Conservation (phyloP, 495 filamentous ascomycete genomes). For the Jackrogersella minutella region DNA sequence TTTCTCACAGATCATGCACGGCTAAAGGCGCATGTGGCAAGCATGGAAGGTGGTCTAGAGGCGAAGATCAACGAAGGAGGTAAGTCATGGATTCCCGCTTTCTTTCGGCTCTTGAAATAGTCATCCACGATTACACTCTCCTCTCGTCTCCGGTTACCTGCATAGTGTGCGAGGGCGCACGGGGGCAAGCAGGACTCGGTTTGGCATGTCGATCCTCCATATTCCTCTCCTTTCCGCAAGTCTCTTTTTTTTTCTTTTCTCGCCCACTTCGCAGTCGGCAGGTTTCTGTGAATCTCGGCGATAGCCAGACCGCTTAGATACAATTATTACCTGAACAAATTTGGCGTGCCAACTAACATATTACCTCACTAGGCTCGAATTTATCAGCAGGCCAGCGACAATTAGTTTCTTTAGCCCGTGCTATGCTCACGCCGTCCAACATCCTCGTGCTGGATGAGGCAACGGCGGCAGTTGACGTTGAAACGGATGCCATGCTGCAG, state of each 20-base stretch:
- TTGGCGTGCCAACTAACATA: slow-evolving; percentile 46
- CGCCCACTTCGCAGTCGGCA: slow-evolving; percentile 18
- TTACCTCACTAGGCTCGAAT: slow-evolving; percentile 63
- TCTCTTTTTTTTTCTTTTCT: too few species aligned
- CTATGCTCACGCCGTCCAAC: slow-evolving; percentile 92
- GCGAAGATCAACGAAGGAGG: slow-evolving; percentile 93
- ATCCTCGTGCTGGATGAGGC: slow-evolving; percentile 98
- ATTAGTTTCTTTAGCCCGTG: slow-evolving; percentile 89
- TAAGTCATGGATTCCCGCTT: slow-evolving; percentile 58
- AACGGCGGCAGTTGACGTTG: slow-evolving; percentile 94
- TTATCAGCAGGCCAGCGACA: slow-evolving; percentile 91
- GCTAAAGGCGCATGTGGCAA: slow-evolving; percentile 87
- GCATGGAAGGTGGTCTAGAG: slow-evolving; percentile 90
- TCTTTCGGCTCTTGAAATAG: slow-evolving; percentile 50
- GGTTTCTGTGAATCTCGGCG: slow-evolving; percentile 3
- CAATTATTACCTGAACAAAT: not conserved
- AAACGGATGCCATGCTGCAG: slow-evolving; percentile 88
- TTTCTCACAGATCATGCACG: slow-evolving; percentile 81
- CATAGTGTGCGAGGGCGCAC: slow-evolving; percentile 31
- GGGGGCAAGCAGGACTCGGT: slow-evolving; percentile 27
- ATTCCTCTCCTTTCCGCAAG: slow-evolving; percentile 4
- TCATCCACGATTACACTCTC: slow-evolving; percentile 12
- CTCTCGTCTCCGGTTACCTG: slow-evolving; percentile 34
- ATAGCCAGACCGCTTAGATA: not conserved
- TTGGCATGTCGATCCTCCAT: slow-evolving; percentile 27